Percentiles rank a stretch among this genome's conserved stretches.
Evolutionary conservation across 805 yeast genomes (phyloP).

Genomic region (Deakozyma indianensis): DNA sequence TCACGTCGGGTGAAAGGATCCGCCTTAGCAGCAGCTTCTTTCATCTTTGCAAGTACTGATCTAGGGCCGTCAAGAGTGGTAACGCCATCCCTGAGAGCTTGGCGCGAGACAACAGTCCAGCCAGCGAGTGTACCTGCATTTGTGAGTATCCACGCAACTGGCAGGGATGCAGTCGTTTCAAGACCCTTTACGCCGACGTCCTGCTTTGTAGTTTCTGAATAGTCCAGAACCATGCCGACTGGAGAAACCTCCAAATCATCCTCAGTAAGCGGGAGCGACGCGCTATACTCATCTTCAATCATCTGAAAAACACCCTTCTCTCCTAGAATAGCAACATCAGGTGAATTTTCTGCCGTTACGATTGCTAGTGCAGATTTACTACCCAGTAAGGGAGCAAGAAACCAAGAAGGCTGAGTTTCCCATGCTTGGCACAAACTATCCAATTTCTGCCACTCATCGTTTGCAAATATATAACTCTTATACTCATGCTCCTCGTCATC

Average conservation of each 20-base stretch:
- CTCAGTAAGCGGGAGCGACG: conserved; percentile 58
- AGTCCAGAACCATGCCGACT: conserved; percentile 10
- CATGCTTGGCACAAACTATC: background rate
- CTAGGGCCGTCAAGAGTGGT: background rate
- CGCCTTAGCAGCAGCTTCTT: background rate
- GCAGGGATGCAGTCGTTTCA: conserved; percentile 5
- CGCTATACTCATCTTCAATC: conserved; percentile 56
- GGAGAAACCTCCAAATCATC: conserved; percentile 37
- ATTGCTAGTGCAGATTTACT: background rate
- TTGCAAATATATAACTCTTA: background rate
- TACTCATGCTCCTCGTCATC: background rate
- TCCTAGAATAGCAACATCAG: conserved; percentile 42
- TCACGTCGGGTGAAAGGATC: background rate
- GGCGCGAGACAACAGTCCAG: conserved; percentile 9
- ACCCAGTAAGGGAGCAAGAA: background rate
- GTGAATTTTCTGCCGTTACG: conserved; percentile 25
- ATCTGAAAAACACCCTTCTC: conserved; percentile 28
- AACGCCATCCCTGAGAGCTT: conserved; percentile 2
- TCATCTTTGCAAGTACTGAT: background rate
- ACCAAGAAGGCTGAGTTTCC: background rate
- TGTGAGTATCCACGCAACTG: conserved; percentile 10
- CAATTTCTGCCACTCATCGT: background rate
- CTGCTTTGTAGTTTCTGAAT: background rate
- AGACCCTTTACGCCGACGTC: conserved; percentile 7
- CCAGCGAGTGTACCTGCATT: conserved; percentile 12